Evolutionary conservation across 2,329 filamentous ascomycete genomes (phyloP), one percentile per base, ranked within the genome.

Genomic region (Piedraia hortae): DNA sequence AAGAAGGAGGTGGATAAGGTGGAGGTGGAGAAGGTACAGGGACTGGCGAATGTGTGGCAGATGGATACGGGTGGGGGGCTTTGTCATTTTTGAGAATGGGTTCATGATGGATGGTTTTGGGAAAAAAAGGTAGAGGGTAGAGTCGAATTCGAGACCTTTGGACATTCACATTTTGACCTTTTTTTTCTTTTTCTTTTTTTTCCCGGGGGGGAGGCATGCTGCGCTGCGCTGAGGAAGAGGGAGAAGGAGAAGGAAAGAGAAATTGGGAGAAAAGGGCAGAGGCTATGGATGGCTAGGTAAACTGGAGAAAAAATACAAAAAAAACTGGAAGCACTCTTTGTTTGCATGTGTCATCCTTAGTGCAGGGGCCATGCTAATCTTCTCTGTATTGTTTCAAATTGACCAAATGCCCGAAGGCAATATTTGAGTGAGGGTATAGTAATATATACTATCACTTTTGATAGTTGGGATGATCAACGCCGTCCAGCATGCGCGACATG

Each of bases 271-370:
- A n/a, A n/a, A n/a, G n/a, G n/a, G n/a, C n/a, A n/a, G n/a, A n/a
- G n/a, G n/a, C n/a, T n/a, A n/a, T n/a, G n/a, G n/a, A n/a, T n/a
- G n/a, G n/a, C n/a, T n/a, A n/a, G n/a, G n/a, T n/a, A n/a, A n/a
- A n/a, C n/a, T n/a, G n/a, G n/a, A n/a, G n/a, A n/a, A n/a, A n/a
- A n/a, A n/a, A n/a, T n/a, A n/a, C n/a, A n/a, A n/a, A n/a, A n/a
- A n/a, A n/a, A n/a, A n/a, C n/a, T n/a, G n/a, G n/a, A n/a, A n/a
- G n/a, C n/a, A n/a, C 65, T 70, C 66, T 71, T 69, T 69, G 63
- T 62, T 65, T 62, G 56, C 69, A 65, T 66, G 68, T 78, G 71
- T 80, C 73, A 82, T 80, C 73, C 73, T 82, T 82, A 80, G 73
- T 64, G 60, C 59, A 64, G 59, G 60, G 48, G 49, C 50, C 48